Evolutionary conservation across 176 grass and related monocot species (phyloP).

Genomic region (Thalia dealbata): DNA sequence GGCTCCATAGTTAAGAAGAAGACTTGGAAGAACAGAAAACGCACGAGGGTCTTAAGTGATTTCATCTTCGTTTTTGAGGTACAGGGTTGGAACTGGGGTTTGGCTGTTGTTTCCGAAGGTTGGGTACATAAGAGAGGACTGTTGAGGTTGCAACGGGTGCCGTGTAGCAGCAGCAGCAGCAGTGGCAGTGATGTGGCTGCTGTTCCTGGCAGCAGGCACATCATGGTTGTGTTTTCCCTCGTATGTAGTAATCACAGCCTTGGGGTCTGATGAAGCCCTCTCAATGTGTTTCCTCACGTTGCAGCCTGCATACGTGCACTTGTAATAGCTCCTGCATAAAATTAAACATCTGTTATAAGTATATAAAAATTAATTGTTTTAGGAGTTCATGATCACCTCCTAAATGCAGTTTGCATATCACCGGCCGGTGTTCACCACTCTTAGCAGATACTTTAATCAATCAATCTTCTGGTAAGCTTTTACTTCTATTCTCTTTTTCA

Average conservation of each 20-base stretch:
- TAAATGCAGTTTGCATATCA: no score
- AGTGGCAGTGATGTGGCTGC: constrained; percentile 43
- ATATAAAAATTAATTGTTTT: no score
- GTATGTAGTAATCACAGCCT: constrained; percentile 83
- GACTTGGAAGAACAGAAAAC: neutral
- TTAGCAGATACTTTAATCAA: no score
- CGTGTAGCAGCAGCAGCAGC: constrained; percentile 16
- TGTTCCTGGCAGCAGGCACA: constrained; percentile 56
- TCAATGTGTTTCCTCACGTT: constrained; percentile 92
- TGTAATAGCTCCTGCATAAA: constrained; percentile 94
- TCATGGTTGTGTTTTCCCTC: constrained; percentile 95
- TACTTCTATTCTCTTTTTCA: no score
- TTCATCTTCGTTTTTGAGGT: constrained; percentile 70
- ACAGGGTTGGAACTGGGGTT: constrained; percentile 27
- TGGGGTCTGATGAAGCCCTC: constrained; percentile 65
- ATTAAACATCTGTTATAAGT: no score
- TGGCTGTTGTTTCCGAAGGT: constrained; percentile 39
- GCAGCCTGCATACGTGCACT: constrained; percentile 68
- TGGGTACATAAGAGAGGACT: constrained; percentile 44
- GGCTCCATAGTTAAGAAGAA: neutral
- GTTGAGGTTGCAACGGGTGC: constrained; percentile 33
- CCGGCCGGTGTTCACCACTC: no score
- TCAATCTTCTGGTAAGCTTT: no score
- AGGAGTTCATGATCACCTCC: no score
- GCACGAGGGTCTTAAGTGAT: neutral